Conservation (phyloP, 1,284 basidiomycete genomes). For the Rhodotorula sp. region DNA sequence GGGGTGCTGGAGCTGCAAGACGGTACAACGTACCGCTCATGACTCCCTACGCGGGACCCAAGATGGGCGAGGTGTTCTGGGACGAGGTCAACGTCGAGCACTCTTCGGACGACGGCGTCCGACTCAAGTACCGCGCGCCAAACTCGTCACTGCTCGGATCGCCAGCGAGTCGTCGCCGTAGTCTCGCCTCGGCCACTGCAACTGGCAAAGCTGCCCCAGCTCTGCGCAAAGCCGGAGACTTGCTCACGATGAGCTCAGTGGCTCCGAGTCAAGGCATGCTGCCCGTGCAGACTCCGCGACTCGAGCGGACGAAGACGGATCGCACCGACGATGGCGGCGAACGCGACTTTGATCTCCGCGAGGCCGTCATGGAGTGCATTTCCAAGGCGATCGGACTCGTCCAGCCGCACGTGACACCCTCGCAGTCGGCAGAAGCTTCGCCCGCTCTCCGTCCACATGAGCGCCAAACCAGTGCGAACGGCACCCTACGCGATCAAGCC, state of each 20-base stretch:
- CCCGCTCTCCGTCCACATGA: constrained; percentile 39
- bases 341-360: constrained; percentile 71
- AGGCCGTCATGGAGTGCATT: constrained; percentile 94
- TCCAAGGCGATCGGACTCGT: constrained; percentile 93
- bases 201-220: constrained; percentile 5
- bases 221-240: constrained; percentile 35
- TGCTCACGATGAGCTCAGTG: constrained; percentile 39
- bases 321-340: constrained; percentile 13
- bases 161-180: not conserved
- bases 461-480: constrained; percentile 30
- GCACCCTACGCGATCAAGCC: constrained; percentile 36
- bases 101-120: constrained; percentile 17
- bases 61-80: constrained; percentile 45
- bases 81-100: constrained; percentile 11
- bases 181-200: not conserved
- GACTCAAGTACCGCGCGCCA: constrained; percentile 38
- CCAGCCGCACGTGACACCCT: constrained; percentile 64
- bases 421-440: constrained; percentile 37
- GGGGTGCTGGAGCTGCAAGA: not conserved
- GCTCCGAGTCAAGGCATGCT: constrained; percentile 4
- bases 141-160: constrained; percentile 28
- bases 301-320: constrained; percentile 27
- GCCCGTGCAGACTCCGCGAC: constrained; percentile 26
- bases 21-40: constrained; percentile 26
- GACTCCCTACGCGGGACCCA: constrained; percentile 44